A percentile compares a stretch with the other conserved stretches of the same genome.
phyloP scores from a whole-genome alignment of 2,329 filamentous ascomycete genomes.

The Xylaria sp. region DNA sequence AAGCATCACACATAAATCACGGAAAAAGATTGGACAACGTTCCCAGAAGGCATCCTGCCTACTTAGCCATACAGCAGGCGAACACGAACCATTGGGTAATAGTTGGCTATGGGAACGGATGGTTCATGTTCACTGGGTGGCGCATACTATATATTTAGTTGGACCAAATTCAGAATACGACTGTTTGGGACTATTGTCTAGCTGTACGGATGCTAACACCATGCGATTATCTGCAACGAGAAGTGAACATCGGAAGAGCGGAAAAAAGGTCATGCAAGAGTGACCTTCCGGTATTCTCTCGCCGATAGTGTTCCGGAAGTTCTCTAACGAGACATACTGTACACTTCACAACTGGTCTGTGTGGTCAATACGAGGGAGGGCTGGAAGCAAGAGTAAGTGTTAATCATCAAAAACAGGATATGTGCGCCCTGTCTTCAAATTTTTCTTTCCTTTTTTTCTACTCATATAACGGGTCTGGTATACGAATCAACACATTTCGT shows the following conservation, averaged over 20 bases:
- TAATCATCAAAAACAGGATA: slow-evolving; percentile 7
- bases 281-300: neutral
- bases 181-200: neutral
- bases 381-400: neutral
- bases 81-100: too few relatives aligned
- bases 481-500: slow-evolving; percentile 20
- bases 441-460: slow-evolving; percentile 10
- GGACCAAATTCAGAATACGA: neutral
- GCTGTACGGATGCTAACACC: neutral
- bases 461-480: slow-evolving; percentile 11
- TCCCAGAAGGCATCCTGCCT: too few relatives aligned
- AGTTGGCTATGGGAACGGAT: too few relatives aligned
- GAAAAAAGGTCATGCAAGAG: neutral
- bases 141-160: neutral
- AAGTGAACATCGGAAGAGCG: neutral
- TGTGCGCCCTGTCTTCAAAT: slow-evolving; percentile 5
- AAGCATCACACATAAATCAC: too few relatives aligned
- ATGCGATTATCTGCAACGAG: neutral
- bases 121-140: too few relatives aligned
- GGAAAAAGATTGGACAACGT: too few relatives aligned
- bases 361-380: neutral
- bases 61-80: too few relatives aligned
- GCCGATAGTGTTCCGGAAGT: neutral
- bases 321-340: neutral
- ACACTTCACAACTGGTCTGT: neutral